Conservation (phyloP, 106 monocot species). For the Dendrobium catenatum region DNA sequence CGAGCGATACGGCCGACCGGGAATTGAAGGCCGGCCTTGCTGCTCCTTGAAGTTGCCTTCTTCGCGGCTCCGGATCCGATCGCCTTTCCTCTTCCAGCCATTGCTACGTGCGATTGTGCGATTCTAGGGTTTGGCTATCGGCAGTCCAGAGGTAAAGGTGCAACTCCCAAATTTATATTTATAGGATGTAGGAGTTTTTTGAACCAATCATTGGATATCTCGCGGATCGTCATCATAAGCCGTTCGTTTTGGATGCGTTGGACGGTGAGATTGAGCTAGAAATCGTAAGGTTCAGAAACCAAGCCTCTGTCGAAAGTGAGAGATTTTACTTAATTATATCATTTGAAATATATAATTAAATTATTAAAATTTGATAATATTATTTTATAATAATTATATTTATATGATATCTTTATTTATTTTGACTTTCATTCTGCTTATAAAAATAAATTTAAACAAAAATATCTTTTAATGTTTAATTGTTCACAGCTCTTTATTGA, state of each 20-base stretch:
- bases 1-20: conserved; percentile 62
- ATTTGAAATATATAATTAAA: no score
- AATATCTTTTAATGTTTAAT: no score
- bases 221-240: background rate
- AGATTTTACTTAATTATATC: no score
- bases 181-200: background rate
- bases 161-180: background rate
- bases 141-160: background rate
- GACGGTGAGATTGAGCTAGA: background rate
- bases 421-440: no score
- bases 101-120: background rate
- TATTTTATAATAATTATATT: no score
- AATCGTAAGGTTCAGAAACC: no score
- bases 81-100: conserved; percentile 24
- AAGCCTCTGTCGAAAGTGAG: no score
- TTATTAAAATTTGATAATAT: no score
- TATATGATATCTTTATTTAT: no score
- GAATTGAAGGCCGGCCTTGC: conserved; percentile 63
- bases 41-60: conserved; percentile 24
- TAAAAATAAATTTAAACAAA: no score
- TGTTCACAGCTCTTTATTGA: no score
- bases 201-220: background rate
- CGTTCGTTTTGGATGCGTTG: background rate
- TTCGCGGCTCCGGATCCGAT: conserved; percentile 16
- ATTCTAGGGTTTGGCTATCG: background rate